Conservation (phyloP, 768 basidiomycete genomes). For the Pisolithus sp. region DNA sequence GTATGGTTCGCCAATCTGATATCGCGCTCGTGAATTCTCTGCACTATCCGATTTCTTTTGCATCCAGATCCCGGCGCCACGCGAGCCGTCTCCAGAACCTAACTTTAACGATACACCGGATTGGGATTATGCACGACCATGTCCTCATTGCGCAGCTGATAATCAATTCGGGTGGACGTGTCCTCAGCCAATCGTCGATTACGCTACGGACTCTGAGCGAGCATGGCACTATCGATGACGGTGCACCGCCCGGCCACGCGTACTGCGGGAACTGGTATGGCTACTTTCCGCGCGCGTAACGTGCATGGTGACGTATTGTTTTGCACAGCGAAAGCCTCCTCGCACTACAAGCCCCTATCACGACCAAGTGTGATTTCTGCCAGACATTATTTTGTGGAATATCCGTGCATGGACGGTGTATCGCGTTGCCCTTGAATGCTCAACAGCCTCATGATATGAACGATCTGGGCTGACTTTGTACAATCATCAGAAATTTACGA, state of each 20-base stretch:
- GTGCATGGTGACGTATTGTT: not conserved
- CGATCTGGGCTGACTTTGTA: conserved; percentile 69
- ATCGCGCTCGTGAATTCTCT: not conserved
- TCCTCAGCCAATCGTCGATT: conserved; percentile 74
- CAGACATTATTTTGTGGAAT: conserved; percentile 80
- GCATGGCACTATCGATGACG: conserved; percentile 78
- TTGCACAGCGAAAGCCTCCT: conserved; percentile 64
- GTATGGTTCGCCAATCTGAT: not conserved
- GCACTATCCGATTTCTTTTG: too few species aligned
- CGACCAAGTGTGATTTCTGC: conserved; percentile 82
- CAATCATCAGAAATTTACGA: conserved; percentile 74
- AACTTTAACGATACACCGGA: conserved; percentile 58
- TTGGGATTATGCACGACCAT: conserved; percentile 54
- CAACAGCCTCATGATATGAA: conserved; percentile 68
- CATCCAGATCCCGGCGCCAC: conserved; percentile 66
- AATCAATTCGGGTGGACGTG: conserved; percentile 78
- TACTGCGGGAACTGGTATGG: conserved; percentile 78
- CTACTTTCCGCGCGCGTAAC: not conserved
- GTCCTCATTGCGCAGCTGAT: conserved; percentile 66
- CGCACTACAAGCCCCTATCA: conserved; percentile 64
- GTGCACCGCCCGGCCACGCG: conserved; percentile 70
- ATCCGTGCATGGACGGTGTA: conserved; percentile 66
- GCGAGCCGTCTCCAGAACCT: conserved; percentile 73
- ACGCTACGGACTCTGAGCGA: conserved; percentile 55
- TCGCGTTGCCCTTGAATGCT: conserved; percentile 45